These are phyloP conservation scores for Bryum argenteum DNA, from an alignment of 225 moss, liverwort and hornwort genomes.

Conservation along the genomic window DNA sequence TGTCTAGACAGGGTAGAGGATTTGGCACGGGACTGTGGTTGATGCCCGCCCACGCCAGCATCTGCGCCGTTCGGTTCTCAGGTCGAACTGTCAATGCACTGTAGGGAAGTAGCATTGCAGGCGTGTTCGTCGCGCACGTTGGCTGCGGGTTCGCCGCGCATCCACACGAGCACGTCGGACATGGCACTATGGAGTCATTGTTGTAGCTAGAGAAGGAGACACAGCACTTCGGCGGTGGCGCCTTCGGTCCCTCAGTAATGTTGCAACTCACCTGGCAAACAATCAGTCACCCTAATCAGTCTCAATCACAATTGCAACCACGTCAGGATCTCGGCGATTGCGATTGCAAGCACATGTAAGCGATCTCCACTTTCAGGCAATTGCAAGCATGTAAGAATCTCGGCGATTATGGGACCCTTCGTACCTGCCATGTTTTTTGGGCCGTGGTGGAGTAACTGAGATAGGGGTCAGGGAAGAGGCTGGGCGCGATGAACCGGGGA, in stretches of 20 bases:
- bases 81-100: slow-evolving; percentile 62
- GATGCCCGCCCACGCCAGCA: slow-evolving; percentile 56
- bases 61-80: slow-evolving; percentile 58
- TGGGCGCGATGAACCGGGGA: slow-evolving; percentile 55
- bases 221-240: slow-evolving; percentile 66
- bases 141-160: slow-evolving; percentile 40
- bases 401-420: no score
- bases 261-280: slow-evolving; percentile 63
- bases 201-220: slow-evolving; percentile 79
- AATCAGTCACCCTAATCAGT: no score
- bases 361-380: no score
- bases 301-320: no score
- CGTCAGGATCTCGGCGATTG: no score
- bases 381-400: no score
- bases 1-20: slow-evolving; percentile 70
- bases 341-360: no score
- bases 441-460: slow-evolving; percentile 40
- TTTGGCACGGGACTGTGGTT: slow-evolving; percentile 45
- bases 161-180: slow-evolving; percentile 77
- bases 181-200: slow-evolving; percentile 82
- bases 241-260: slow-evolving; percentile 27
- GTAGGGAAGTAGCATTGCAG: slow-evolving; percentile 72
- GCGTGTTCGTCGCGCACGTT: slow-evolving; percentile 37
- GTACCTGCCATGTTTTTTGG: slow-evolving; percentile 75
- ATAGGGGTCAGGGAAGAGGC: slow-evolving; percentile 44